Conservation (phyloP, 345 rosid species). For the Mallotus nudiflorus region DNA sequence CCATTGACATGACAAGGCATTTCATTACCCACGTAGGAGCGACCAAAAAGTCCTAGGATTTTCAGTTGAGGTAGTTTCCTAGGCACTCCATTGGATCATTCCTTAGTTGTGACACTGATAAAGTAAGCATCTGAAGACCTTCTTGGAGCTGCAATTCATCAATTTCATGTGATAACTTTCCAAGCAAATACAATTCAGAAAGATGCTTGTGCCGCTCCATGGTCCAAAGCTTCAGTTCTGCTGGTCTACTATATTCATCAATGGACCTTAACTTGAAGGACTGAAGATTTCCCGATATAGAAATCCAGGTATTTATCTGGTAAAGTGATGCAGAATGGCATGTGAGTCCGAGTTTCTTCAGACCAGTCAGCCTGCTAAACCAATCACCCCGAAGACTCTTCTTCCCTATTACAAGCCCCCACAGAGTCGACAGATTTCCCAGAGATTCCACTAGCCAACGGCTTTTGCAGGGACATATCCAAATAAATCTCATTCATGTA, state of each 20-base stretch:
- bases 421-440: conserved; percentile 29
- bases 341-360: conserved; percentile 37
- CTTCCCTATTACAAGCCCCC: conserved; percentile 33
- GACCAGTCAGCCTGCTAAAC: conserved; percentile 8
- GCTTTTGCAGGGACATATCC: conserved; percentile 2
- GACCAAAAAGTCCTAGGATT: conserved; percentile 38
- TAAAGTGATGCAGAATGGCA: conserved; percentile 18
- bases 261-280: conserved; percentile 39
- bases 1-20: conserved; percentile 11
- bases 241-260: conserved; percentile 21
- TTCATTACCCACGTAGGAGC: conserved; percentile 26
- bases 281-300: conserved; percentile 4
- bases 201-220: background rate
- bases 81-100: conserved; percentile 35
- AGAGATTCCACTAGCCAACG: background rate
- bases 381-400: background rate
- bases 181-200: conserved; percentile 36
- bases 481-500: conserved; percentile 27
- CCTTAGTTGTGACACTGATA: conserved; percentile 29
- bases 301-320: conserved; percentile 21
- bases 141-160: background rate
- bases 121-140: conserved; percentile 32
- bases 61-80: conserved; percentile 29
- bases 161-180: conserved; percentile 5
- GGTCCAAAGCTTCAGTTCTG: conserved; percentile 7